Percentiles rank a stretch among this genome's conserved stretches.
Evolutionary conservation across 176 grass and related monocot genomes (phyloP).

Genomic region (Aegilops bicornis): DNA sequence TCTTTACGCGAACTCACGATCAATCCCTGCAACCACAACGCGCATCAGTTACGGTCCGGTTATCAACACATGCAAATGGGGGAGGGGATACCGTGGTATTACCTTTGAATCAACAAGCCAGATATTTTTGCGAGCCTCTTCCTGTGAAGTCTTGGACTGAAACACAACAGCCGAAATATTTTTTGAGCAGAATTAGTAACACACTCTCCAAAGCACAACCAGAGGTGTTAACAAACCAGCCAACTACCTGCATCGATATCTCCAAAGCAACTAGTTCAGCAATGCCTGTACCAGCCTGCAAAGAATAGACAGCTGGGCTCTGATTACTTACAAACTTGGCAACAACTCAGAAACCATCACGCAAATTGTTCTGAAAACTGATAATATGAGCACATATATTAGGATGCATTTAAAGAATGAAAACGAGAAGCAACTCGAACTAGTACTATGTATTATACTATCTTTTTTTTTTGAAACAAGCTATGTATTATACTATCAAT

Average conservation of each 20-base stretch:
- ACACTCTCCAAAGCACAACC: background rate
- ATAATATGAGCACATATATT: background rate
- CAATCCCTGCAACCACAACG: conserved; percentile 55
- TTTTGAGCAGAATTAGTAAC: background rate
- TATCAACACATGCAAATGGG: background rate
- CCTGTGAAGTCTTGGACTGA: conserved; percentile 61
- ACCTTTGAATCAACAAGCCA: conserved; percentile 97
- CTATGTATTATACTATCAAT: background rate
- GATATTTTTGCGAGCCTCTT: conserved; percentile 84
- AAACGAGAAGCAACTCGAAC: conserved; percentile 21
- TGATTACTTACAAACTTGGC: background rate
- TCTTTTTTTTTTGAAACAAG: too few species aligned
- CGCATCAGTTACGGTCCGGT: background rate
- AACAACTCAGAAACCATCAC: background rate
- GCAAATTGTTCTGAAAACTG: background rate
- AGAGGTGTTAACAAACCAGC: conserved; percentile 1
- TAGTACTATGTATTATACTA: background rate
- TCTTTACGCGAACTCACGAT: conserved; percentile 73
- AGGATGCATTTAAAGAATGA: background rate
- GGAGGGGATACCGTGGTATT: background rate
- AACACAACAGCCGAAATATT: background rate
- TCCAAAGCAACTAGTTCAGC: conserved; percentile 79
- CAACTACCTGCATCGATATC: conserved; percentile 58
- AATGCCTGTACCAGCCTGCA: conserved; percentile 96
- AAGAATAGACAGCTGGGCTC: conserved; percentile 5